These are phyloP conservation scores for Leishmania amazonensis DNA, from an alignment of 208 protist species.

Conservation along the genomic window DNA sequence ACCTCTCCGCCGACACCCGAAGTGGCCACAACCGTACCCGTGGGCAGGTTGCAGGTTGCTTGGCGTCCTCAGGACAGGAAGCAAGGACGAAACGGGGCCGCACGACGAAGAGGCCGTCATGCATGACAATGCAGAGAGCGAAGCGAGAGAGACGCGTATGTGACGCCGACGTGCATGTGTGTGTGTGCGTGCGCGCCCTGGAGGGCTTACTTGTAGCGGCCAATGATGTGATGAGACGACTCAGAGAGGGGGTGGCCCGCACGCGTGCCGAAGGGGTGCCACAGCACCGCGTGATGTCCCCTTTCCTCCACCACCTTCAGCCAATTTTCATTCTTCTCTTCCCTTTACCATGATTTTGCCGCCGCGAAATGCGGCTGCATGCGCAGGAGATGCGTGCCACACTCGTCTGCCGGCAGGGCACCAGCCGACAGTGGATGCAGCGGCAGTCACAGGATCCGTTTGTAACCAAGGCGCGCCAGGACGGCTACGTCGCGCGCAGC, in stretches of 20 bases:
- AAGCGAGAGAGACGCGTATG: not conserved
- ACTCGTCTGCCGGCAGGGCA: slow-evolving; percentile 5
- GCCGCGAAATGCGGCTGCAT: not conserved
- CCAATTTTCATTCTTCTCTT: not conserved
- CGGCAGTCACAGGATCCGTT: slow-evolving; percentile 66
- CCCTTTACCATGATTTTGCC: not conserved
- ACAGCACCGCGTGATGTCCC: too few species aligned
- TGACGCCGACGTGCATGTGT: not conserved
- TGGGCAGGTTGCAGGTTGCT: not conserved
- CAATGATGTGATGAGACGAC: too few species aligned
- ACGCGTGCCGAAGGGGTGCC: too few species aligned
- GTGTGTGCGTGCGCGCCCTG: not conserved
- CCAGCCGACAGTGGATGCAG: slow-evolving; percentile 63
- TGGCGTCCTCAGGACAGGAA: not conserved
- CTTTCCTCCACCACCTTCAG: not conserved
- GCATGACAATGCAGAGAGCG: not conserved
- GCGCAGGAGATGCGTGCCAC: slow-evolving; percentile 7
- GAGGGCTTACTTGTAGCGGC: not conserved
- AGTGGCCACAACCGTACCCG: not conserved
- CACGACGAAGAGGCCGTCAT: too few species aligned
- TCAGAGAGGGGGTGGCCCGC: too few species aligned
- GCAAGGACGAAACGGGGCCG: too few species aligned
- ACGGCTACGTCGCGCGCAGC: slow-evolving; percentile 81
- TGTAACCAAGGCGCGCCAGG: slow-evolving; percentile 57
- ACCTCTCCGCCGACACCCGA: not conserved